A percentile compares a stretch with the other conserved stretches of the same genome.
phyloP scores from a whole-genome alignment of 2,329 filamentous ascomycete genomes.

The Fusarium continuum region DNA sequence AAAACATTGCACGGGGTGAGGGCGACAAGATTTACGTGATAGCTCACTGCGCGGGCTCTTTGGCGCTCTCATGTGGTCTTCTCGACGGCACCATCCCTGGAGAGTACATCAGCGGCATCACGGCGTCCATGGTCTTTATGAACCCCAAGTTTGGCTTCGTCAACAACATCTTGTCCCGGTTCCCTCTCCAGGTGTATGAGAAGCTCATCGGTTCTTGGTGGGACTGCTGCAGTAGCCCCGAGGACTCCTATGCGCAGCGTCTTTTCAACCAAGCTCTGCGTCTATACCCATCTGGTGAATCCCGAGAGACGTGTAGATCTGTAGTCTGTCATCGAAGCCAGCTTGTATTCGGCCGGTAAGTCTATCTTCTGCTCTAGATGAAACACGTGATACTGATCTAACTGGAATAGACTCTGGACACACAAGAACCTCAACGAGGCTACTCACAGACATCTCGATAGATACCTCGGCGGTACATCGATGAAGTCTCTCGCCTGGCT shows the following conservation, averaged over 20 bases:
- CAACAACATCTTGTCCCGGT: slow-evolving; percentile 16
- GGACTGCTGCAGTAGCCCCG: slow-evolving; percentile 30
- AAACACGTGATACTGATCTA: not conserved
- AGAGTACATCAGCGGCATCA: slow-evolving; percentile 66
- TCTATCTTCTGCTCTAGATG: not conserved
- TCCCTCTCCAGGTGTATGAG: slow-evolving; percentile 21
- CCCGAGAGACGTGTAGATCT: slow-evolving; percentile 68
- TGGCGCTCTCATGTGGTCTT: slow-evolving; percentile 65
- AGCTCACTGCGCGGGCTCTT: slow-evolving; percentile 70
- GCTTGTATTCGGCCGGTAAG: slow-evolving; percentile 65
- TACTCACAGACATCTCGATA: slow-evolving; percentile 69
- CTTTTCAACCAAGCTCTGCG: slow-evolving; percentile 65
- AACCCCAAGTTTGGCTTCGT: slow-evolving; percentile 55
- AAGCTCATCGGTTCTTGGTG: slow-evolving; percentile 25
- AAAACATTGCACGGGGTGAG: slow-evolving; percentile 39
- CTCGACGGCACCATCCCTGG: slow-evolving; percentile 68
- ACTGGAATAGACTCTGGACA: slow-evolving; percentile 58
- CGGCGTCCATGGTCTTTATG: slow-evolving; percentile 70
- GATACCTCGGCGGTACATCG: slow-evolving; percentile 70
- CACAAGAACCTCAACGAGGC: slow-evolving; percentile 72
- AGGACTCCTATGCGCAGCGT: slow-evolving; percentile 56
- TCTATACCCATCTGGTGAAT: slow-evolving; percentile 61
- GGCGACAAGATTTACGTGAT: slow-evolving; percentile 61
- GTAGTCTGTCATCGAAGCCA: slow-evolving; percentile 68
- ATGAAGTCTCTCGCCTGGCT: slow-evolving; percentile 66